Percentiles rank a stretch among this genome's conserved stretches.
Evolutionary conservation across 129 eudicot genomes (phyloP).

Genomic region (Artemisia annua): DNA sequence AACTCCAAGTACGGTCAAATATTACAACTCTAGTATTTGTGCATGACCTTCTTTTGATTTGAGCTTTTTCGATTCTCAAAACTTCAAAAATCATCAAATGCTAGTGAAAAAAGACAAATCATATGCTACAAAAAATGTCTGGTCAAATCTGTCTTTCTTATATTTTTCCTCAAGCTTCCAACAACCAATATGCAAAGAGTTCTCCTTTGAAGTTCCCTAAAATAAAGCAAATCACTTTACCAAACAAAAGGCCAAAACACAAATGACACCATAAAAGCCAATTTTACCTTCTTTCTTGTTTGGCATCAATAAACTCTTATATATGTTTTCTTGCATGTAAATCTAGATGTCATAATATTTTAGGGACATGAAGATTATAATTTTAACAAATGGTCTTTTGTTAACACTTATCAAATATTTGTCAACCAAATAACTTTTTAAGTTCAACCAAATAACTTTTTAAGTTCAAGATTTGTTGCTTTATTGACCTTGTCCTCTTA

Average conservation of each 20-base stretch:
- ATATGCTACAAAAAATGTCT: conserved; percentile 38
- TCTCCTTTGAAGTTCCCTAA: conserved; percentile 39
- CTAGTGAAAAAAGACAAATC: conserved; percentile 38
- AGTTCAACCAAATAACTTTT: too few species aligned
- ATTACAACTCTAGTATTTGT: conserved; percentile 33
- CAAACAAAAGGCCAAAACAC: conserved; percentile 38
- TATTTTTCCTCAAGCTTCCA: conserved; percentile 35
- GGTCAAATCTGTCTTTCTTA: conserved; percentile 26
- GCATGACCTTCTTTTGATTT: conserved; percentile 36
- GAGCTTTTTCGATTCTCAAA: conserved; percentile 32
- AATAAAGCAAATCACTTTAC: conserved; percentile 32
- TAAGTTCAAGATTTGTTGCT: background rate
- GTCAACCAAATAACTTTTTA: too few species aligned
- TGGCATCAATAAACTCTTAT: conserved; percentile 22
- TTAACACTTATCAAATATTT: too few species aligned
- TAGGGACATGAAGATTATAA: background rate
- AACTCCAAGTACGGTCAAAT: conserved; percentile 28
- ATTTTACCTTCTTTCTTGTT: conserved; percentile 42
- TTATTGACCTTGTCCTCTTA: background rate
- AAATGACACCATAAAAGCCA: conserved; percentile 56
- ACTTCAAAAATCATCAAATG: conserved; percentile 20
- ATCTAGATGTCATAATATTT: too few species aligned
- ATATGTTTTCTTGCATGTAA: background rate
- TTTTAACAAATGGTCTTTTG: background rate
- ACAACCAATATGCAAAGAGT: conserved; percentile 35